Percentiles rank a stretch among this genome's conserved stretches.
phyloP scores from a whole-genome alignment of 495 filamentous ascomycete species.

The Echria macrotheca region DNA sequence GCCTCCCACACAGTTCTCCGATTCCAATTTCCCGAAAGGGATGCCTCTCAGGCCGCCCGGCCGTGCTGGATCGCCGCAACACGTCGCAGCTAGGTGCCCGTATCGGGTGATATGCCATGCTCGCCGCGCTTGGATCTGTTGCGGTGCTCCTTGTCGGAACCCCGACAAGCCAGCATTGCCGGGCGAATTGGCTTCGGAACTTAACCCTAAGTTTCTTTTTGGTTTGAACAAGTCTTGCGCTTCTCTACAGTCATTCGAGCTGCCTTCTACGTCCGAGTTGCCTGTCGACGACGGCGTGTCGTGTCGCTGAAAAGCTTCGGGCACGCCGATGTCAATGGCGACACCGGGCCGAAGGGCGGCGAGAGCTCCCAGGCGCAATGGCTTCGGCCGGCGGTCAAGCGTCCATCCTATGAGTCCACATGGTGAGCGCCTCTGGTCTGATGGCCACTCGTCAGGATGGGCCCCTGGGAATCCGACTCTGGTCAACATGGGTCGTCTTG shows the following conservation, averaged over 20 bases:
- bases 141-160: constrained; percentile 10
- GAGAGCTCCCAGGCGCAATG: constrained; percentile 41
- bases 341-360: constrained; percentile 34
- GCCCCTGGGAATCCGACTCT: constrained; percentile 57
- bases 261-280: constrained; percentile 35
- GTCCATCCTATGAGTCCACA: constrained; percentile 55
- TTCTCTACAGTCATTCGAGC: constrained; percentile 33
- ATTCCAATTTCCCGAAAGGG: constrained; percentile 58
- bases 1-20: constrained; percentile 66
- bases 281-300: constrained; percentile 5
- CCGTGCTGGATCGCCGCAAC: constrained; percentile 24
- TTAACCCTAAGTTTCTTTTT: constrained; percentile 68
- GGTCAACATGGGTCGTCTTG: constrained; percentile 46
- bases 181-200: constrained; percentile 61
- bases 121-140: constrained; percentile 30
- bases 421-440: constrained; percentile 57
- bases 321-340: constrained; percentile 15
- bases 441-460: constrained; percentile 58
- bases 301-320: constrained; percentile 38
- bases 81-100: constrained; percentile 35
- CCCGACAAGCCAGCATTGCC: constrained; percentile 26
- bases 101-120: constrained; percentile 31
- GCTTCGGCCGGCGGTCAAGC: constrained; percentile 32
- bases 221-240: constrained; percentile 51
- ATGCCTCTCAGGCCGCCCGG: constrained; percentile 45